Percentiles rank a stretch among this genome's conserved stretches.
phyloP scores from a whole-genome alignment of 1,284 basidiomycete genomes.

The Schizophyllum amplum region DNA sequence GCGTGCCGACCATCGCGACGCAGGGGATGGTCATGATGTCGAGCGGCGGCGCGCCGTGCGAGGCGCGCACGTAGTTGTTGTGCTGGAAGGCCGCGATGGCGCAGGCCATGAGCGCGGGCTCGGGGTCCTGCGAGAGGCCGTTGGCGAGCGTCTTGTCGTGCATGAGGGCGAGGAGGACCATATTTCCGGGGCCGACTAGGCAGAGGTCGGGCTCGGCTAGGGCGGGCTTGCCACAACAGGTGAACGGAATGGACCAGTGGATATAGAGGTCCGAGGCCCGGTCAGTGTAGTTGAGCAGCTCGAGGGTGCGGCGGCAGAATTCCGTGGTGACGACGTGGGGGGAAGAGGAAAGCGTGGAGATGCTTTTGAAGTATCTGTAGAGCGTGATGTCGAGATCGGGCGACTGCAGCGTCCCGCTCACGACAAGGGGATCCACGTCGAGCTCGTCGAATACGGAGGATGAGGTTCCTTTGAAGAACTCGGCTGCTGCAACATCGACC shows the following conservation, averaged over 20 bases:
- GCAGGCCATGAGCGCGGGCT: conserved; percentile 24
- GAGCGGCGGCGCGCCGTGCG: conserved; percentile 7
- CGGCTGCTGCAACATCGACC: conserved; percentile 10
- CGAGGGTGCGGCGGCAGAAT: conserved; percentile 21
- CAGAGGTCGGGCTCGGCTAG: conserved; percentile 21
- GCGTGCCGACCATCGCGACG: conserved; percentile 16
- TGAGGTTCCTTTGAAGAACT: conserved; percentile 15
- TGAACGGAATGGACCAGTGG: conserved; percentile 13
- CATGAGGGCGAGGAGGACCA: conserved; percentile 21
- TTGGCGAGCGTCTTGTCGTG: conserved; percentile 20
- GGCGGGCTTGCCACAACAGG: conserved; percentile 18
- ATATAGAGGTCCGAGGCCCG: not conserved
- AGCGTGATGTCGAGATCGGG: conserved; percentile 12
- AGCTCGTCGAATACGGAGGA: not conserved
- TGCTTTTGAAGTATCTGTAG: not conserved
- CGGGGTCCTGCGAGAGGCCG: conserved; percentile 12
- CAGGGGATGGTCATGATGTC: conserved; percentile 13
- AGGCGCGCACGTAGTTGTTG: conserved; percentile 17
- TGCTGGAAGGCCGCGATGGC: conserved; percentile 24
- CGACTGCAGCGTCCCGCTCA: conserved; percentile 14
- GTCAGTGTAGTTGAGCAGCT: conserved; percentile 16
- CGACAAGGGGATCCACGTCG: conserved; percentile 6
- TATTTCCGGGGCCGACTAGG: conserved; percentile 15
- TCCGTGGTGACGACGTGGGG: conserved; percentile 6
- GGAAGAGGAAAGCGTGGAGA: conserved; percentile 14